A percentile compares a stretch with the other conserved stretches of the same genome.
phyloP scores from a whole-genome alignment of 441 rosid genomes.

The Gossypium gossypioides region DNA sequence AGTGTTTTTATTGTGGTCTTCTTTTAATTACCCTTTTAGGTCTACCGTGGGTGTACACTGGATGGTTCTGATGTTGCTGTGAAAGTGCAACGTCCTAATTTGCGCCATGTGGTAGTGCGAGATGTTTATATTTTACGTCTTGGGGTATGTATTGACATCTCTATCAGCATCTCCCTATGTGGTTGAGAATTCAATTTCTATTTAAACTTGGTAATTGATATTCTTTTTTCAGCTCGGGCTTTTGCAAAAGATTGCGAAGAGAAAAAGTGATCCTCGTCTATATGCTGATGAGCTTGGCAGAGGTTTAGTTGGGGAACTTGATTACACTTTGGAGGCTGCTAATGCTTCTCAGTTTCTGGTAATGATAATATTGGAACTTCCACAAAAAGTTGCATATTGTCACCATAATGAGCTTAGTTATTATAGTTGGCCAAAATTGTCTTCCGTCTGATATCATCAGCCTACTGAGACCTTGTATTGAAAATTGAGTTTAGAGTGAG shows the following conservation, averaged over 20 bases:
- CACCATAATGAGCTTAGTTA: not conserved
- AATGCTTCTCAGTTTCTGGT: constrained; percentile 82
- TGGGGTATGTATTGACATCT: constrained; percentile 53
- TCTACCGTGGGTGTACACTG: constrained; percentile 60
- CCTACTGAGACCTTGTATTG: not conserved
- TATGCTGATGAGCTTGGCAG: constrained; percentile 97
- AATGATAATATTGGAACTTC: constrained; percentile 15
- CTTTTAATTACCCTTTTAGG: constrained; percentile 34
- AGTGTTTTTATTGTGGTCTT: not conserved
- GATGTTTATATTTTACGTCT: constrained; percentile 82
- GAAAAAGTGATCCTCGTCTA: constrained; percentile 76
- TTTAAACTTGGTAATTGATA: constrained; percentile 11
- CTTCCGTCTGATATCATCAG: not conserved
- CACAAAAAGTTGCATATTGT: not conserved
- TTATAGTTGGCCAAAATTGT: not conserved
- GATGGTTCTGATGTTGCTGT: constrained; percentile 83
- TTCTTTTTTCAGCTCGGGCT: constrained; percentile 58
- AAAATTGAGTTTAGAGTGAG: not conserved
- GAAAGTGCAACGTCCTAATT: constrained; percentile 93
- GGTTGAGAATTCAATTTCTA: constrained; percentile 13
- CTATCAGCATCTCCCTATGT: not conserved
- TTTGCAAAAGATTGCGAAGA: constrained; percentile 78
- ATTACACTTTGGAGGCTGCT: constrained; percentile 77
- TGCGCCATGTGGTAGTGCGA: constrained; percentile 72
- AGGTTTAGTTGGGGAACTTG: constrained; percentile 90